Evolutionary conservation across 169 alveolate genomes (phyloP), one percentile per base, ranked within the genome.

Genomic region (Eimeria acervulina): DNA sequence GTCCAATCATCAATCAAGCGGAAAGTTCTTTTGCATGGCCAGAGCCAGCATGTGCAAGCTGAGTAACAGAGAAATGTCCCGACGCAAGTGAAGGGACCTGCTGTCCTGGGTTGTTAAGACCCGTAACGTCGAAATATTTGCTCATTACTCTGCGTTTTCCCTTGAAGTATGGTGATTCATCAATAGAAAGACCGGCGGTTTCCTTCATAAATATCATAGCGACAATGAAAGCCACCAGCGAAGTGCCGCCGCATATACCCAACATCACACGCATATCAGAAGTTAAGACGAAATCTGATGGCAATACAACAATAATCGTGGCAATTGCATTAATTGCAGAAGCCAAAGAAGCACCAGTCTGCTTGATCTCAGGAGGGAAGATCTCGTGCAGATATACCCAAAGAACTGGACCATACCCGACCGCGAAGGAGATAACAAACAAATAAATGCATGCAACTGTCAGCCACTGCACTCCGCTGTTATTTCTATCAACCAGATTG

Each of bases 321-420:
- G 97, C 96, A 12, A 96, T 31, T 98, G 99, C 98, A 95, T 98
- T 98, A n/a, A 97, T 38, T 31, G 97, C 96, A 0, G 98, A 97
- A 44, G 99, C 98, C 28, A 97, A 91, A 51, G 97, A 93, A 10
- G 97, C 97, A 3, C 98, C 99, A 26, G 98, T 96, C 76, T 97
- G 98, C 96, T 98, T 98, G 94, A 97, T 97, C 92, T 98, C 99
- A 1, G 97, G 94, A 0, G 99, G 98, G 96, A 96, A 97, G 81
- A 98, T 98, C 96, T 98, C 99, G 87, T 97, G 97, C 28, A 98
- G 90, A 94, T 97, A 98, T 17, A 98, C 97, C 98, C 98, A 98
- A 85, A 97, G 94, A 59, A 98, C 98, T 7, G 99, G 98, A n/a
- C 99, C 99, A 90, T 97, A 97, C 3, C 98, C 98, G 10, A 98